Conservation (phyloP, 1,284 basidiomycete genomes). For the Acaromyces ingoldii region DNA sequence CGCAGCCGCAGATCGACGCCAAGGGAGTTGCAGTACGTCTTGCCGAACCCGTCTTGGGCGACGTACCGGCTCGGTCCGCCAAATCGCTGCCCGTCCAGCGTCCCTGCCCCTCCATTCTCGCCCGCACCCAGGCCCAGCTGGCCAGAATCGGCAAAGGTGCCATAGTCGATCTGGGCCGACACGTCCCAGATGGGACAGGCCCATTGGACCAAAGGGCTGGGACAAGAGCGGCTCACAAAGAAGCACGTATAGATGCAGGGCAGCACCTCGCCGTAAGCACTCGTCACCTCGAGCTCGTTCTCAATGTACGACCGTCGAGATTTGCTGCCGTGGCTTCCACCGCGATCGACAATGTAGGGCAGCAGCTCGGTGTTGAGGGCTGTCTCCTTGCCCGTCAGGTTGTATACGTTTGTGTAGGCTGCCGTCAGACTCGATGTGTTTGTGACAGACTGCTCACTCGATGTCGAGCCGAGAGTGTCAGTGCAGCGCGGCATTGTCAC, state of each 20-base stretch:
- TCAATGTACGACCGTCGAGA: constrained; percentile 40
- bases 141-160: constrained; percentile 47
- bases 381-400: constrained; percentile 34
- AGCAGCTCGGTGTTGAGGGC: constrained; percentile 30
- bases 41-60: constrained; percentile 47
- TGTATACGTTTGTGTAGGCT: constrained; percentile 28
- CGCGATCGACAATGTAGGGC: constrained; percentile 48
- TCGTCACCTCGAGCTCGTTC: constrained; percentile 21
- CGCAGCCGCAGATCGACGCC: constrained; percentile 40
- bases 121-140: constrained; percentile 33
- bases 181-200: constrained; percentile 45
- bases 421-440: constrained; percentile 27
- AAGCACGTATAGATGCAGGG: constrained; percentile 49
- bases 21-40: constrained; percentile 46
- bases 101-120: constrained; percentile 41
- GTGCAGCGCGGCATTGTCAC: constrained; percentile 53
- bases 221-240: constrained; percentile 42
- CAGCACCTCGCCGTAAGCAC: constrained; percentile 45
- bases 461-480: constrained; percentile 23
- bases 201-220: constrained; percentile 40
- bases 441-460: too few relatives aligned
- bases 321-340: constrained; percentile 15
- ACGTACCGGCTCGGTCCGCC: constrained; percentile 43
- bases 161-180: constrained; percentile 46
- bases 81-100: constrained; percentile 33